These are phyloP conservation scores for Metschnikowia continentalis DNA, from an alignment of 805 yeast species.

Conservation along the genomic window DNA sequence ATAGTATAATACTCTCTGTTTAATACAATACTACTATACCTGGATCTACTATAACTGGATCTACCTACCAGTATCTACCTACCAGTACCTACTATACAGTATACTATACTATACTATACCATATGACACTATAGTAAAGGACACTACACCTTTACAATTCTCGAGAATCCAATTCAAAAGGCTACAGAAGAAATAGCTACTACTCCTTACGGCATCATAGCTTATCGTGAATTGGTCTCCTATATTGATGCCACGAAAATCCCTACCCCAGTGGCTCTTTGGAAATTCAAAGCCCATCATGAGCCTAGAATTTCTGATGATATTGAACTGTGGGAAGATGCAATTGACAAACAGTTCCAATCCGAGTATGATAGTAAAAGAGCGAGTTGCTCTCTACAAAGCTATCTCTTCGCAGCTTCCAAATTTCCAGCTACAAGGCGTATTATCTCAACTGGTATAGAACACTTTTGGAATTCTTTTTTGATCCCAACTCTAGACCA, in stretches of 20 bases:
- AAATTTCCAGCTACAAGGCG: neutral
- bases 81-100: too few relatives aligned
- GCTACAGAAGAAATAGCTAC: neutral
- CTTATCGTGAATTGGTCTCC: neutral
- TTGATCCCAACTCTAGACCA: too few relatives aligned
- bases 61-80: too few relatives aligned
- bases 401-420: neutral
- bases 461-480: neutral
- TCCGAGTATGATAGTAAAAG: neutral
- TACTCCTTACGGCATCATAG: neutral
- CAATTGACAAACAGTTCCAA: neutral
- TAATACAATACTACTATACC: too few relatives aligned
- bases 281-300: conserved; percentile 2
- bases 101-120: too few relatives aligned
- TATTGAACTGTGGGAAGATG: conserved; percentile 6
- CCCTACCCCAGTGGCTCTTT: neutral
- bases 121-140: too few relatives aligned
- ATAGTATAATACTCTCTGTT: too few relatives aligned
- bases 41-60: too few relatives aligned
- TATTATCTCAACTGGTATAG: neutral
- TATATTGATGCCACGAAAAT: neutral
- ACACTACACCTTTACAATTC: neutral
- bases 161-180: neutral
- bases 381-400: neutral
- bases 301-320: conserved; percentile 4